Evolutionary conservation across 805 yeast species (phyloP), one percentile per base, ranked within the genome.

Genomic region (Kodamaea restingae): DNA sequence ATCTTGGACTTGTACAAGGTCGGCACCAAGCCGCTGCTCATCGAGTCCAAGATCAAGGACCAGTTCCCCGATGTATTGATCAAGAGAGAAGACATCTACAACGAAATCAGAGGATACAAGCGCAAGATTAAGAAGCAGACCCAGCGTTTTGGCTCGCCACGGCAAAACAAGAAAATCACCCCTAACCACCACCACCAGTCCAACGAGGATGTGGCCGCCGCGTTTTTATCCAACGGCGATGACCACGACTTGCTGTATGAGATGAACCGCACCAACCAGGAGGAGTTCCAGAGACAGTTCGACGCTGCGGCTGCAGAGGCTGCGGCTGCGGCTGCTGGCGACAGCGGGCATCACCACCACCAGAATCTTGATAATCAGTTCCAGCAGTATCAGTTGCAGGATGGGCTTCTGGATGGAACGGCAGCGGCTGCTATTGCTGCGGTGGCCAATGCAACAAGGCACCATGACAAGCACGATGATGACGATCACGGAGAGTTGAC

Each of bases 71-170:
- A 73, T 38, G 71, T 75, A 32, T 62, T 73, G 31, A 74, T 75
- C 47, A 75, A 75, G 55, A 61, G 80, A 41, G 80, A 75, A 50
- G 81, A 75, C 52, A 75, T 75, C 40, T 75, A 75, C 54, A 75
- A 75, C 53, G 80, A 75, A 49, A 74, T 75, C 49, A 55, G 81
- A 39, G 78, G 78, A 14, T 68, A 74, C 56, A 75, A 75, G 52
- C 66, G 78, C 45, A 74, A 72, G 51, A 61, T 68, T 45, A 67
- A 67, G 57, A 63, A 63, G 47, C 72, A 63, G 47, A 56, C 52
- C 38, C 21, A 39, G n/a, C 55, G 67, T 27, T 63, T 48, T 40
- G 33, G n/a, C 18, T 3, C 26, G 22, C 41, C 41, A 36, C 3
- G 35, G 25, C 4, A 14, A 35, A 15, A 18, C 14, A 20, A 34